Percentiles rank a stretch among this genome's conserved stretches.
Conservation (phyloP, 2,329 filamentous ascomycete species). For the Achaetomium macrosporum region DNA sequence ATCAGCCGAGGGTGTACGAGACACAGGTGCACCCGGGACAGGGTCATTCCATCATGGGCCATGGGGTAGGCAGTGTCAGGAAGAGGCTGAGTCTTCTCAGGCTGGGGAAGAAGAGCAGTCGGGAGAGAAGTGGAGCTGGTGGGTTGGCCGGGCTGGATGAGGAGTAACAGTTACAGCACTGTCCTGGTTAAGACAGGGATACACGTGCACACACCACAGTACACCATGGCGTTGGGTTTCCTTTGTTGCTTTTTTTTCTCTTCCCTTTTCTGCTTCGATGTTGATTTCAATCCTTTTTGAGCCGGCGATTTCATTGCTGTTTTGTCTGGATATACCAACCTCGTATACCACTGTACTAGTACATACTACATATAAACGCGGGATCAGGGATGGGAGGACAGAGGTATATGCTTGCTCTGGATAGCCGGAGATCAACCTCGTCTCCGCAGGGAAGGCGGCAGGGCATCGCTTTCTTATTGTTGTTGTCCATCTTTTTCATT, state of each 20-base stretch:
- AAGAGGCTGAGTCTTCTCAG: conserved; percentile 75
- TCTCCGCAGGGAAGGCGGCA: no score
- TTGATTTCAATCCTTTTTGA: background rate
- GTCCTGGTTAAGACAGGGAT: no score
- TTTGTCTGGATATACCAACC: background rate
- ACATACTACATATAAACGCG: background rate
- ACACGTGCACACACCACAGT: no score
- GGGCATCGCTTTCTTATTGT: no score
- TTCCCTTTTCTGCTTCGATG: background rate
- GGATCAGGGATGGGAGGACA: background rate
- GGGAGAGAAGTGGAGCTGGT: conserved; percentile 28
- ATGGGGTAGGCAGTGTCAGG: conserved; percentile 54
- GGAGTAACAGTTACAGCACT: no score
- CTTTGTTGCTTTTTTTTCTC: conserved; percentile 2
- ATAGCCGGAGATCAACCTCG: no score
- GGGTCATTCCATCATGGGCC: background rate
- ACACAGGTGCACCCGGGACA: background rate
- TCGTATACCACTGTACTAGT: background rate
- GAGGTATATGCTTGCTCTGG: background rate
- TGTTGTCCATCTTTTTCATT: no score
- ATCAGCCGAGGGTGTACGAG: background rate
- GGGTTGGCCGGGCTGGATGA: conserved; percentile 41
- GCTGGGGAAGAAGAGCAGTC: conserved; percentile 63
- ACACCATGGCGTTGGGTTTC: background rate
- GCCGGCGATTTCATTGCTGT: background rate